Base-by-base conservation (phyloP, 2,329 filamentous ascomycete genomes). In the Zarea fungicola region DNA sequence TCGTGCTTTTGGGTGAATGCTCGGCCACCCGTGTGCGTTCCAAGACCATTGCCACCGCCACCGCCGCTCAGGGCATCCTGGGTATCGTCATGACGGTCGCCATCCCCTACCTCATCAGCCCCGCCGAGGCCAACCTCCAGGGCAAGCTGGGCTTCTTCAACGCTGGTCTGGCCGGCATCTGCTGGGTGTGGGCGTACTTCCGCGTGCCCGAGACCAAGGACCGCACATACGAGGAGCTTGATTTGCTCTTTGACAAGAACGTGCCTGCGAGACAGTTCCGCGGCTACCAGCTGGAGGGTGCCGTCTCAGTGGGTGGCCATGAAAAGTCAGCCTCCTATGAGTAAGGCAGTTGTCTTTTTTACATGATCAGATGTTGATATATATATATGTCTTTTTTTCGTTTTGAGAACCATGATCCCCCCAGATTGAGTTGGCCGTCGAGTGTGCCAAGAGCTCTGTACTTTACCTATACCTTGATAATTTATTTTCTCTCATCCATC, bases 1-100 rank as follows among this genome's bases (percentile, higher is more conserved):
- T 71, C 56, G 68, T 68, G 5, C 59, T 74, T 29, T 63, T 72
- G 0, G 60, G 68, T 2, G 71, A 74, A 57, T 64, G 68, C 1
- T 67, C 66, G 0, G 68, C 69, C 0, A 69, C 67, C 0, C 66
- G 69, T 13, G 59, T 74, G 14, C 61, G 70, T 1, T 66, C 69
- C 4, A 66, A 73, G 54, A 72, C 69, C 0, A 65, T 74, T 3
- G 71, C 70, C 0, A 52, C 71, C 3, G 70, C 65, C 0, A 64
- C 69, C 4, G 60, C 60, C 1, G 58, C 61, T 0, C 62, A 66
- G 28, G 60, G 51, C 16, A 46, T 62, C 10, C 28, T 58, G 4
- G 54, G 59, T 4, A 65, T 67, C 2, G 31, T 61, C 29, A 64
- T 62, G 22, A 60, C 56, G 1, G 57, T 64, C 0, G 58, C 62